Base-by-base conservation (phyloP, 345 rosid species). In the Salix caprea region DNA sequence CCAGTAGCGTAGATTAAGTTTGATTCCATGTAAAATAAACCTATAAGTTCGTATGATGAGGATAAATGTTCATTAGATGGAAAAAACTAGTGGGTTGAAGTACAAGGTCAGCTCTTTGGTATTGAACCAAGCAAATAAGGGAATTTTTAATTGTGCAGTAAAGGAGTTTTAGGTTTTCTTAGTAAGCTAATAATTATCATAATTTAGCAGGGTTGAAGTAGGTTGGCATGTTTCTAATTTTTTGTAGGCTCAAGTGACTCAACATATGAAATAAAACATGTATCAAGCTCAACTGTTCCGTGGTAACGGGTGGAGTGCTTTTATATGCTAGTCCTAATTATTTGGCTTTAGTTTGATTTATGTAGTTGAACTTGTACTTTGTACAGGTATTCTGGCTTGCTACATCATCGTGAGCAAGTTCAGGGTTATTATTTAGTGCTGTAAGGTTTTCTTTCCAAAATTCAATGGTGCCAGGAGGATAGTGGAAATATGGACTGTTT, bases 381-480 rank as follows among this genome's bases (percentile, higher is more conserved):
- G 19, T 66, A 28, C 81, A 85, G 87, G 85, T 70, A 44, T 26
- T 36, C 34, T 62, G 13, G 44, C 62, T 39, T 58, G 74, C 40
- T 50, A 56, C 80, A 69, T 66, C 76, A 62, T 73, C 60, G 21
- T 73, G 71, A 74, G 71, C 46, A 72, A 61, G 56, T 65, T 40
- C 69, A 60, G 69, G 64, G 66, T 65, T 60, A 12, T 72, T 70
- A 65, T 77, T 66, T 75, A 76, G 82, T 71, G 75, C 65, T n/a
- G 7, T 80, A 37, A 75, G 71, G 71, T 78, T 82, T 79, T 68
- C 72, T 74, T 78, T 79, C 67, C 80, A 76, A 74, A 83, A 82
- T 81, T 92, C 82, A 74, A 82, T 93, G 88, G 82, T 84, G 81
- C 87, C 79, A 36, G 73, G 50, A 69, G 88, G 87, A 70, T 84